Conservation (phyloP, 1,284 basidiomycete species). For the Trametes hirsuta region DNA sequence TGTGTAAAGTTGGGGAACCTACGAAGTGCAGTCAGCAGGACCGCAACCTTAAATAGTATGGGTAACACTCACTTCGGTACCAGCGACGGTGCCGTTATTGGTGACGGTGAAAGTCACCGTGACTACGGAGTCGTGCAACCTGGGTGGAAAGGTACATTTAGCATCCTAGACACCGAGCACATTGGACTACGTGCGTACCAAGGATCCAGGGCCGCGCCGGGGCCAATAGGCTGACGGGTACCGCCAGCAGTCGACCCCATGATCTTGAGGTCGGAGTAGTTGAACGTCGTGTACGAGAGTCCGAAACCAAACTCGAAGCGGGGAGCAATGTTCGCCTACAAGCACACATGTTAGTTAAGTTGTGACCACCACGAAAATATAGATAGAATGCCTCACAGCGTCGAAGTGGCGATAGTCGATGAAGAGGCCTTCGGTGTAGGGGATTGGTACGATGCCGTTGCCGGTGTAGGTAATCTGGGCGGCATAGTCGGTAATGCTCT, state of each 20-base stretch:
- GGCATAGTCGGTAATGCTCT: constrained; percentile 49
- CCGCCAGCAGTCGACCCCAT: constrained; percentile 35
- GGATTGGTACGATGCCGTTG: constrained; percentile 31
- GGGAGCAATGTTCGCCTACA: constrained; percentile 34
- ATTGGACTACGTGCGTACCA: constrained; percentile 25
- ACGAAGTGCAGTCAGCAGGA: constrained; percentile 2
- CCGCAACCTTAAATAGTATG: background rate
- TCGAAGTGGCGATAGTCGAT: constrained; percentile 84
- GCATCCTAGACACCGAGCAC: background rate
- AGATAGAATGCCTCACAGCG: constrained; percentile 42
- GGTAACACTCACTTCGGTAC: constrained; percentile 33
- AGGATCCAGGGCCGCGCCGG: constrained; percentile 35
- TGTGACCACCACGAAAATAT: background rate
- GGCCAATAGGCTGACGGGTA: constrained; percentile 30
- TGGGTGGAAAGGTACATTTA: background rate
- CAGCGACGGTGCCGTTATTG: constrained; percentile 39
- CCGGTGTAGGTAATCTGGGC: constrained; percentile 36
- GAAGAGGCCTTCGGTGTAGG: constrained; percentile 48
- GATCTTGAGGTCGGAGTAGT: constrained; percentile 35
- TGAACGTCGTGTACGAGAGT: constrained; percentile 64
- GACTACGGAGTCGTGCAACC: constrained; percentile 37
- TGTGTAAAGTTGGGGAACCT: constrained; percentile 70
- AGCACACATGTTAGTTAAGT: background rate
- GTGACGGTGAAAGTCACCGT: constrained; percentile 37
- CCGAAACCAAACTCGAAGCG: constrained; percentile 57